Evolutionary conservation across 2,329 filamentous ascomycete genomes (phyloP).

Genomic region (Calycina marina): DNA sequence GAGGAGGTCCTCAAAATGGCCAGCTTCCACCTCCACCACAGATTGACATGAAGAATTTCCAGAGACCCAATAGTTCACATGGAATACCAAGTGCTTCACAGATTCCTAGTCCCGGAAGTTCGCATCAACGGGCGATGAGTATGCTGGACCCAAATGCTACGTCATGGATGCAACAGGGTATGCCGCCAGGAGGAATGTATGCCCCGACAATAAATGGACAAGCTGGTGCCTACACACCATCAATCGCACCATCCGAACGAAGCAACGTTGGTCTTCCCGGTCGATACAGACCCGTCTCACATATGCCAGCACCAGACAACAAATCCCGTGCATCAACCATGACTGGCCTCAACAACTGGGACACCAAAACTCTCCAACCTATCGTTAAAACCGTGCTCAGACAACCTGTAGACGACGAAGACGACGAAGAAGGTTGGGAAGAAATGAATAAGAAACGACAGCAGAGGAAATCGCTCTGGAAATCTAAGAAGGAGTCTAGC

Average conservation of each 20-base stretch:
- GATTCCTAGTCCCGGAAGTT: constrained; percentile 10
- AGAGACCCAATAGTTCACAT: constrained; percentile 11
- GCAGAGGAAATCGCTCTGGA: constrained; percentile 53
- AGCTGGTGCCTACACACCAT: constrained; percentile 66
- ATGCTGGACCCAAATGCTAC: constrained; percentile 59
- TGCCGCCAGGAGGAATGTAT: constrained; percentile 27
- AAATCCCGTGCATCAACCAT: constrained; percentile 21
- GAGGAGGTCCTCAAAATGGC: constrained; percentile 11
- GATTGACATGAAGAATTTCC: background rate
- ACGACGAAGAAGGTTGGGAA: constrained; percentile 55
- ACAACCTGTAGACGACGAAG: constrained; percentile 37
- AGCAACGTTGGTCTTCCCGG: constrained; percentile 86
- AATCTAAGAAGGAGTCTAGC: constrained; percentile 36
- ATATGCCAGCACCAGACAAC: constrained; percentile 29
- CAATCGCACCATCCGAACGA: constrained; percentile 88
- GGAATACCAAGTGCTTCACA: constrained; percentile 4
- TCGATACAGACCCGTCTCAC: constrained; percentile 80
- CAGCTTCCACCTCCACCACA: constrained; percentile 12
- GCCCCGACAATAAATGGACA: constrained; percentile 33
- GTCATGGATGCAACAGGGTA: constrained; percentile 36
- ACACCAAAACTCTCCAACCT: constrained; percentile 25
- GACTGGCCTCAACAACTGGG: constrained; percentile 19
- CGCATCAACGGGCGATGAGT: constrained; percentile 53
- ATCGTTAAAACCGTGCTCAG: constrained; percentile 27
- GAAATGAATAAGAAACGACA: constrained; percentile 56